Base-by-base conservation (phyloP, 2,329 filamentous ascomycete species). In the Colletotrichum australisinense region DNA sequence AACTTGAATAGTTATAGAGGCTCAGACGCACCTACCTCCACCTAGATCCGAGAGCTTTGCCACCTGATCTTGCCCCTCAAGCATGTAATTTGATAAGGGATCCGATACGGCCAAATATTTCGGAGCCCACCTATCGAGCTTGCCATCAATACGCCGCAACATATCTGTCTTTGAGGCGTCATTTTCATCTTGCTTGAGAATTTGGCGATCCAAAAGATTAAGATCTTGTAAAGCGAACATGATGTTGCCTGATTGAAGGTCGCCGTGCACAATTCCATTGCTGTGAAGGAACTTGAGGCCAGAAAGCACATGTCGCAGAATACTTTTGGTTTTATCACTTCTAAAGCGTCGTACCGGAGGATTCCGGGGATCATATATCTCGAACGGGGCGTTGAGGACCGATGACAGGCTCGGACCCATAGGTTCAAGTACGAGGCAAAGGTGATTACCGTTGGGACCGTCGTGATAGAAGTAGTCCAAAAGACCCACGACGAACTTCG, bases 361-460 rank as follows among this genome's bases (percentile, higher is more conserved):
- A 19, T 65, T 38, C 26, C 30, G n/a, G 1, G 65, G 57, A 8
- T 74, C 63, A 26, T 57, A 52, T 0, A 53, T 19, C 35, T 77
- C 76, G 8, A 57, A 58, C 1, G 69, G 53, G 24, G 60, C 74
- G 3, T 78, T 76, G 3, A 79, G 62, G 24, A 79, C 42, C 1
- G 38, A 3, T 2, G 65, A 67, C 67, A 80, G 63, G n/a, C 76
- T 76, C 8, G 77, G 77, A 0, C 78, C 82, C 79, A 82, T 80
- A 2, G 78, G 76, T 49, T 82, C 77, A 35, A 79, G 79, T 0
- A 81, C 75, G 1, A 81, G 74, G 42, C 80, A 83, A 14, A 75
- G 75, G 35, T 83, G 81, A 1, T 38, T 74, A 4, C 81, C 80
- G 4, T 82, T 81, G 3, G 82, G 80, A 0, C 81, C 81, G 0